Evolutionary conservation across 768 basidiomycete genomes (phyloP).

Genomic region (Crucibulum laeve): DNA sequence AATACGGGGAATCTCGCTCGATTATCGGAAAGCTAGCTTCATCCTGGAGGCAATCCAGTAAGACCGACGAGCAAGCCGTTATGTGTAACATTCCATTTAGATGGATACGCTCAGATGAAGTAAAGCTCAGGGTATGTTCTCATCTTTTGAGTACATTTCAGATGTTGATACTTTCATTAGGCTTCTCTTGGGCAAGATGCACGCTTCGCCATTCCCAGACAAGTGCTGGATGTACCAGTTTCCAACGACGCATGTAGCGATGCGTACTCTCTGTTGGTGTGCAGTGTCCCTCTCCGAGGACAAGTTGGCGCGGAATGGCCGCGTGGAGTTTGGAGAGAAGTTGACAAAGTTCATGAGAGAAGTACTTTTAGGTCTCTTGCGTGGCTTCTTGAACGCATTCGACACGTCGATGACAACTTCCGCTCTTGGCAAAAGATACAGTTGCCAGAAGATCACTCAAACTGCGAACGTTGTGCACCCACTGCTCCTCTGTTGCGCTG

Average conservation of each 20-base stretch:
- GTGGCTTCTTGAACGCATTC: slow-evolving; percentile 84
- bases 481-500: slow-evolving; percentile 71
- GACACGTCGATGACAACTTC: slow-evolving; percentile 65
- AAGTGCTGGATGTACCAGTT: slow-evolving; percentile 44
- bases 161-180: slow-evolving; percentile 27
- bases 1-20: slow-evolving; percentile 78
- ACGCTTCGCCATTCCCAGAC: slow-evolving; percentile 59
- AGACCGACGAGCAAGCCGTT: slow-evolving; percentile 44
- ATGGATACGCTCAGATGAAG: slow-evolving; percentile 53
- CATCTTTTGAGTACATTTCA: slow-evolving; percentile 2
- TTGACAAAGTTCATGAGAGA: slow-evolving; percentile 86
- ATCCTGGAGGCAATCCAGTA: slow-evolving; percentile 72
- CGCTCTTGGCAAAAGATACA: slow-evolving; percentile 62
- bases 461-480: slow-evolving; percentile 83
- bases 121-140: slow-evolving; percentile 53
- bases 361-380: slow-evolving; percentile 75
- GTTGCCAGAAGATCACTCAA: slow-evolving; percentile 36
- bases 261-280: slow-evolving; percentile 77
- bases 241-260: slow-evolving; percentile 62
- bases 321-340: slow-evolving; percentile 64
- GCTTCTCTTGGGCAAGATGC: slow-evolving; percentile 51
- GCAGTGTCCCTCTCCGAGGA: slow-evolving; percentile 64
- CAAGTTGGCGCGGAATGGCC: slow-evolving; percentile 82
- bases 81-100: slow-evolving; percentile 54
- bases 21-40: slow-evolving; percentile 70